Percentiles rank a stretch among this genome's conserved stretches.
Conservation (phyloP, 1,284 basidiomycete genomes). For the Tylopilus sp. region DNA sequence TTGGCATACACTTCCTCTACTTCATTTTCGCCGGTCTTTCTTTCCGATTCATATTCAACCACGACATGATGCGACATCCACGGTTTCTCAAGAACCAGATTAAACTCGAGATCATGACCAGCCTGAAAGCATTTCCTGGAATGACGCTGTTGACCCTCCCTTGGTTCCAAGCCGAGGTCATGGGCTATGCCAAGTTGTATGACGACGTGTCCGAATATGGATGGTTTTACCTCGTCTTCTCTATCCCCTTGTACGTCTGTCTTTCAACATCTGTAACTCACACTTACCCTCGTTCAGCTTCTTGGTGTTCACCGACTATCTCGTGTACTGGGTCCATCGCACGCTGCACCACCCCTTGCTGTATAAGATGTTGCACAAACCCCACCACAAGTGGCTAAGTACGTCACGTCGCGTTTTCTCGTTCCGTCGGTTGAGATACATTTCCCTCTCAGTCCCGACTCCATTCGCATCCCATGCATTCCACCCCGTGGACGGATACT, state of each 20-base stretch:
- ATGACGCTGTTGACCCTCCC: conserved; percentile 85
- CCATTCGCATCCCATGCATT: conserved; percentile 97
- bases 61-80: conserved; percentile 94
- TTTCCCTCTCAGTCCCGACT: conserved; percentile 68
- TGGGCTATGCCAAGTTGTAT: conserved; percentile 82
- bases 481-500: conserved; percentile 93
- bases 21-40: conserved; percentile 83
- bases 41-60: conserved; percentile 89
- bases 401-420: conserved; percentile 32
- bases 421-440: conserved; percentile 1
- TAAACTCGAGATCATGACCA: conserved; percentile 74
- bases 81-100: conserved; percentile 88
- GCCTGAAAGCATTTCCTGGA: conserved; percentile 73
- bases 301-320: conserved; percentile 86
- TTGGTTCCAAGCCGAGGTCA: conserved; percentile 90
- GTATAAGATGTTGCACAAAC: conserved; percentile 92
- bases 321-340: conserved; percentile 95
- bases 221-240: conserved; percentile 59
- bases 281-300: conserved; percentile 47
- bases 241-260: conserved; percentile 55
- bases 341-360: conserved; percentile 79
- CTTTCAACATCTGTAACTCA: background rate
- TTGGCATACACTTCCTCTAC: conserved; percentile 81
- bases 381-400: conserved; percentile 98
- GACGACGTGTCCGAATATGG: conserved; percentile 70